These are phyloP conservation scores for Fusarium compactum DNA, from an alignment of 2,329 filamentous ascomycete species.

Conservation along the genomic window DNA sequence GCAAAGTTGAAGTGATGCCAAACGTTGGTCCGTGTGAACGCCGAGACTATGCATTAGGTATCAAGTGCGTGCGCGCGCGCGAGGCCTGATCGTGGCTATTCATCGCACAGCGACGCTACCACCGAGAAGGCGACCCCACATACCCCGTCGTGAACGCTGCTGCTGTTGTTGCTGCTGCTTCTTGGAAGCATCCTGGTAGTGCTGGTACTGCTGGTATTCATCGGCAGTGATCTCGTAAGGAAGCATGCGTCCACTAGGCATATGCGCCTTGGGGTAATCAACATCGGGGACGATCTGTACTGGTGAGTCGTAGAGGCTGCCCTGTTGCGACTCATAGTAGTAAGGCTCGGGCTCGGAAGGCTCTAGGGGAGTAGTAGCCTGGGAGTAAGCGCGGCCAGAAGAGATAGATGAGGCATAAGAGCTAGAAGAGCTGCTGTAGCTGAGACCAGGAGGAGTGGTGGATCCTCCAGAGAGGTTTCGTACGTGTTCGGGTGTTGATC, in stretches of 20 bases:
- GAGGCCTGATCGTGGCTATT: constrained; percentile 11
- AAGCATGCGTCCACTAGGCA: constrained; percentile 55
- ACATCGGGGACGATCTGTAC: constrained; percentile 59
- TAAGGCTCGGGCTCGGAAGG: constrained; percentile 58
- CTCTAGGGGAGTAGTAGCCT: constrained; percentile 65
- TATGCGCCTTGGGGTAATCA: constrained; percentile 54
- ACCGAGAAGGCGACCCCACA: constrained; percentile 67
- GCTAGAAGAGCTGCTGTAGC: constrained; percentile 62
- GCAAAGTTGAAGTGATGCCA: constrained; percentile 34
- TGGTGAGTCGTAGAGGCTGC: constrained; percentile 64
- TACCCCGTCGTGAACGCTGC: constrained; percentile 57
- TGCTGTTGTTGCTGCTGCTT: constrained; percentile 62
- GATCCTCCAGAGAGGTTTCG: constrained; percentile 55
- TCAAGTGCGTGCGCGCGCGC: constrained; percentile 9
- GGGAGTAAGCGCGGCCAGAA: constrained; percentile 62
- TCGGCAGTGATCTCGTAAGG: constrained; percentile 68
- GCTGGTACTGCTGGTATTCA: constrained; percentile 58
- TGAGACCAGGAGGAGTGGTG: constrained; percentile 60
- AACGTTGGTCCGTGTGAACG: constrained; percentile 42
- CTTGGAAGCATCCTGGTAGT: constrained; percentile 61
- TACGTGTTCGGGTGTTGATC: constrained; percentile 56
- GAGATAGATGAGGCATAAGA: constrained; percentile 63
- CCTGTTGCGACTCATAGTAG: constrained; percentile 52
- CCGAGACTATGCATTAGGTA: constrained; percentile 38
- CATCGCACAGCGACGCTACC: constrained; percentile 58